Evolutionary conservation across 2,329 filamentous ascomycete genomes (phyloP), one percentile per base, ranked within the genome.

Genomic region (Graphilbum sp.): DNA sequence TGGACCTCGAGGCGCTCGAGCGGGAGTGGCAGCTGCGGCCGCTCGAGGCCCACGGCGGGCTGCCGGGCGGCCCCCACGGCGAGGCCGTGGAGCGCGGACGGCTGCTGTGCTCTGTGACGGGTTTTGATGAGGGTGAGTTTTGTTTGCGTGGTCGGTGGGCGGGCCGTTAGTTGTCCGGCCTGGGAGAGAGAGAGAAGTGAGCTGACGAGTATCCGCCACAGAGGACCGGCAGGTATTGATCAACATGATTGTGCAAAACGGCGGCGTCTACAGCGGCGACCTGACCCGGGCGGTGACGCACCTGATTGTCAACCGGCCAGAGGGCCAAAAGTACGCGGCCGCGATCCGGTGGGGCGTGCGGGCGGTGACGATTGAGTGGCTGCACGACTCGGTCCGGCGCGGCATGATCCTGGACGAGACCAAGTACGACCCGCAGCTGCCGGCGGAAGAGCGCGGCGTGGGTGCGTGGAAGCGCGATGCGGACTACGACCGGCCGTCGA

Each of bases 391-490:
- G 50, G 57, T 90, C 42, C 71, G 80, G 46, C 72, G 90, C 45
- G 85, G 86, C 40, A 90, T 98, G 85, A 80, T 87, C 17, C 62
- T 98, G 17, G 83, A 95, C 39, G 90, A 96, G 54, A 59, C 64
- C n/a, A 74, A 73, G 42, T 98, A 92, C 55, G 77, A 92, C 52
- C 87, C 85, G 2, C 62, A 71, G 20, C 55, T 88, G 16, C 75
- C 83, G 0, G 46, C 52, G 7, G 72, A 79, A 46, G 66, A 86
- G 50, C 79, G 86, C 51, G 90, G 88, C 1, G 62, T 67, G 24
- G 84, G 78, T 12, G 85, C 87, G 6, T 90, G 80, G 79, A 69
- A 74, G 49, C 69, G 63, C 47, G 63, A 60, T 34, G 61, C 66
- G 35, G 47, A 62, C 35, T 38, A 38, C 20, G 38, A 45, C 24